Evolutionary conservation across 169 alveolate species (phyloP).

Genomic region (Plasmodium billcollinsi): DNA sequence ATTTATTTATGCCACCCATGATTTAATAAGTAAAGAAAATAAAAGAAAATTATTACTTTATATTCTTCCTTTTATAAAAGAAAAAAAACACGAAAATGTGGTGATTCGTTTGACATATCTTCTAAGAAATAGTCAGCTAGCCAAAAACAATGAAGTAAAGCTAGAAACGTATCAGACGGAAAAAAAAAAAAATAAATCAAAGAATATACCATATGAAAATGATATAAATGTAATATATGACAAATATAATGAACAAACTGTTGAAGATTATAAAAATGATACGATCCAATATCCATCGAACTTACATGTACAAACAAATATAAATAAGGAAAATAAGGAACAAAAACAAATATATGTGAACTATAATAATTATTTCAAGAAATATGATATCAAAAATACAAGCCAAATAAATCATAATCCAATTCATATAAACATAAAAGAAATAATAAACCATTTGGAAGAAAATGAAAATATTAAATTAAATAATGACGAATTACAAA

Average conservation of each 20-base stretch:
- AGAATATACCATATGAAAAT: too few relatives aligned
- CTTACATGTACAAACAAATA: too few relatives aligned
- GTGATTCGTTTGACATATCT: constrained; percentile 5
- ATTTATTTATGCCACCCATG: constrained; percentile 26
- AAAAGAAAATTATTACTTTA: constrained; percentile 34
- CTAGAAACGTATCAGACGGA: background rate
- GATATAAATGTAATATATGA: too few relatives aligned
- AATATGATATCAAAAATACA: too few relatives aligned
- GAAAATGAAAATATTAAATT: constrained; percentile 17
- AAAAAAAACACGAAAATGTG: background rate
- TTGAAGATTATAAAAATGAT: too few relatives aligned
- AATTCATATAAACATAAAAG: background rate
- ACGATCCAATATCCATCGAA: too few relatives aligned
- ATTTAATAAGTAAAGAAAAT: constrained; percentile 28
- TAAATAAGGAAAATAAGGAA: too few relatives aligned
- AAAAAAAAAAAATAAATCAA: background rate
- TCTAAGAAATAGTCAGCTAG: background rate
- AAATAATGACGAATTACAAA: constrained; percentile 11
- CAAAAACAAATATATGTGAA: too few relatives aligned
- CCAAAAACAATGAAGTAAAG: background rate
- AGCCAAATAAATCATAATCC: too few relatives aligned
- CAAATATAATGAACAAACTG: too few relatives aligned
- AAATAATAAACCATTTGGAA: constrained; percentile 10
- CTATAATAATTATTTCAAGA: too few relatives aligned
- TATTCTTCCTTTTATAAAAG: constrained; percentile 44